Evolutionary conservation across 2,329 filamentous ascomycete species (phyloP).

Genomic region (Ophiostoma pallidulum): DNA sequence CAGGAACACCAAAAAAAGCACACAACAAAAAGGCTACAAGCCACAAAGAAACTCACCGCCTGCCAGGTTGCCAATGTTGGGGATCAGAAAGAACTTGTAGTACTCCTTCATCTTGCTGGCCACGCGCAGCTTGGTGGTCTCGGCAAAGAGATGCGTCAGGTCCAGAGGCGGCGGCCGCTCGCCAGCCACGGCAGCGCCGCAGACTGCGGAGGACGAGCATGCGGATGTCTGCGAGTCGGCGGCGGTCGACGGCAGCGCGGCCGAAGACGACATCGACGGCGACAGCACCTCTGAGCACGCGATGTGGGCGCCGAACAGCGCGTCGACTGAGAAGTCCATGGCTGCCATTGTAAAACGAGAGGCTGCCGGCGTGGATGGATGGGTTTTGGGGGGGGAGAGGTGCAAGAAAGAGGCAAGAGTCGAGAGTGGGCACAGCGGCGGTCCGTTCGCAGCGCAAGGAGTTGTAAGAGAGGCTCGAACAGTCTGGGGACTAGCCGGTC

Average conservation of each 20-base stretch:
- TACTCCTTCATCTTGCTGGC: slow-evolving; percentile 66
- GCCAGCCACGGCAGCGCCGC: not conserved
- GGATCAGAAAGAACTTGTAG: slow-evolving; percentile 72
- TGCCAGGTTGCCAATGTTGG: slow-evolving; percentile 52
- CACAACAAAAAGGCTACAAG: not conserved
- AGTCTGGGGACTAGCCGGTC: too few relatives aligned
- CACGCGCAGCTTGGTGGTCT: slow-evolving; percentile 53
- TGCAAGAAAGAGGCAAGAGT: not conserved
- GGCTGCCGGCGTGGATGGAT: too few relatives aligned
- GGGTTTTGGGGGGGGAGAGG: too few relatives aligned
- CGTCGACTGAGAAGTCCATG: slow-evolving; percentile 7
- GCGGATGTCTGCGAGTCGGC: not conserved
- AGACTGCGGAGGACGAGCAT: not conserved
- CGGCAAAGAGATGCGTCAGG: slow-evolving; percentile 69
- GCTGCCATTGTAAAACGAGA: not conserved
- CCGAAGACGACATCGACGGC: not conserved
- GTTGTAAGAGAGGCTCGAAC: too few relatives aligned
- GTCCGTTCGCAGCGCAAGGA: too few relatives aligned
- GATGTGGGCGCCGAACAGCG: slow-evolving; percentile 4
- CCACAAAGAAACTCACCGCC: slow-evolving; percentile 38
- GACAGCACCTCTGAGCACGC: not conserved
- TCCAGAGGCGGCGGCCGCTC: slow-evolving; percentile 51
- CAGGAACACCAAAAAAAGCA: not conserved
- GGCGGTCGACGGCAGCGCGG: not conserved
- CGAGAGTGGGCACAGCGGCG: not conserved